Base-by-base conservation (phyloP, 1,284 basidiomycete species). In the Ustilago lituana region DNA sequence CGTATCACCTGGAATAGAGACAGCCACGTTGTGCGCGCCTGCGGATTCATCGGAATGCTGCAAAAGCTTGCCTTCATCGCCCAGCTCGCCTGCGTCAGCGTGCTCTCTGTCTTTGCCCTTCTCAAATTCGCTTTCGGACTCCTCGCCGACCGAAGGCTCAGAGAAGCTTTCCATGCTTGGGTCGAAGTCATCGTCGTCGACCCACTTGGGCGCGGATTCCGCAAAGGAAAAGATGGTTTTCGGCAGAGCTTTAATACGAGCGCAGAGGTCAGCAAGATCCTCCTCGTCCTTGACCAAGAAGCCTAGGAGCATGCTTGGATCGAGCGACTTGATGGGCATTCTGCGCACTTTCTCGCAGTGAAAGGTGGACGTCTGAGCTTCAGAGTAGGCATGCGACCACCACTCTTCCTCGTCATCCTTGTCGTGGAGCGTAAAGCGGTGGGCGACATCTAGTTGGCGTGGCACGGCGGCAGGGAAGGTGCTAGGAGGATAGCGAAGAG, bases 241-340 rank as follows among this genome's bases (percentile, higher is more conserved):
- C 1, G 74, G 71, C 53, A 77, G 41, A 26, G 54, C 63, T 46
- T 66, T 69, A 47, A 82, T 80, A 8, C 93, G 86, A 47, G 83
- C 84, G 68, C 89, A 87, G 60, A 98, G 88, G 83, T 96, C 93
- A 14, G 86, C 83, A 89, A 93, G 95, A 51, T 95, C 93, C 19
- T 83, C 85, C 82, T 93, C 90, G 78, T 91, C 88, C 69, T 87
- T 87, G 78, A 91, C 90, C 70, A 98, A 80, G 82, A 98, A 97
- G 15, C 94, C 94, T 51, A 98, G 86, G 9, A 98, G 85, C 95
- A 98, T 98, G 77, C 93, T 95, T 11, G 96, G 95, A 80, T 98
- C 95, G 49, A 98, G 84, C n/a, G 89, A 89, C 33, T 88, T 88
- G 41, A 98, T 84, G 0, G 91, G 90, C 91, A 98, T 94, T 86